Percentiles rank a stretch among this genome's conserved stretches.
Evolutionary conservation across 352 stramenopile species (phyloP).

Genomic region (Pythium grandisporangium): DNA sequence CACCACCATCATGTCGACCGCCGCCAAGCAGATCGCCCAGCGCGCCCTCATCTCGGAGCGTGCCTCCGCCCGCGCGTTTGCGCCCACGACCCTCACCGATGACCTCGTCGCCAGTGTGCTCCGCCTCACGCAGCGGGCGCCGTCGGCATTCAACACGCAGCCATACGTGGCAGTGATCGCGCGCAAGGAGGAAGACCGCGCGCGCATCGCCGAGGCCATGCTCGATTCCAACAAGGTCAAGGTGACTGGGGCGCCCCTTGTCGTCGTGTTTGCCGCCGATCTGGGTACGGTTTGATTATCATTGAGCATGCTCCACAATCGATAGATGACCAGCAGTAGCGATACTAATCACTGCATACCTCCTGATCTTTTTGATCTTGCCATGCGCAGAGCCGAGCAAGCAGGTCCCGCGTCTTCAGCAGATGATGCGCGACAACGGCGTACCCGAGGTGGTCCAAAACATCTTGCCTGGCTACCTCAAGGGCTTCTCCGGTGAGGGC

Average conservation of each 20-base stretch:
- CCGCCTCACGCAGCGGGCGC: slow-evolving; percentile 4
- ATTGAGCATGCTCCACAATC: background rate
- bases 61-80: background rate
- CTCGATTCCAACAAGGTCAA: slow-evolving; percentile 1
- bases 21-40: no score
- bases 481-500: slow-evolving; percentile 17
- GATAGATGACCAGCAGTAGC: slow-evolving; percentile 10
- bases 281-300: slow-evolving; percentile 11
- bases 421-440: slow-evolving; percentile 43
- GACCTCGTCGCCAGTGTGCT: background rate
- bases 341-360: no score
- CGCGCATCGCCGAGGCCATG: background rate
- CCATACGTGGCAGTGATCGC: background rate
- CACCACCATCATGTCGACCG: no score
- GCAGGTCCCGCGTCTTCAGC: slow-evolving; percentile 44
- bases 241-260: slow-evolving; percentile 52
- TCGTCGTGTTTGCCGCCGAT: slow-evolving; percentile 63
- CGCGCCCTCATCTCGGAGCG: background rate
- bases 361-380: no score
- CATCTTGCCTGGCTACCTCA: slow-evolving; percentile 12
- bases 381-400: slow-evolving; percentile 46
- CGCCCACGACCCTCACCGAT: background rate
- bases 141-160: slow-evolving; percentile 3
- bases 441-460: slow-evolving; percentile 19
- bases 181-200: background rate